Base-by-base conservation (phyloP, 192 early-diverging fungal genomes). In the Physocladia obscura region DNA sequence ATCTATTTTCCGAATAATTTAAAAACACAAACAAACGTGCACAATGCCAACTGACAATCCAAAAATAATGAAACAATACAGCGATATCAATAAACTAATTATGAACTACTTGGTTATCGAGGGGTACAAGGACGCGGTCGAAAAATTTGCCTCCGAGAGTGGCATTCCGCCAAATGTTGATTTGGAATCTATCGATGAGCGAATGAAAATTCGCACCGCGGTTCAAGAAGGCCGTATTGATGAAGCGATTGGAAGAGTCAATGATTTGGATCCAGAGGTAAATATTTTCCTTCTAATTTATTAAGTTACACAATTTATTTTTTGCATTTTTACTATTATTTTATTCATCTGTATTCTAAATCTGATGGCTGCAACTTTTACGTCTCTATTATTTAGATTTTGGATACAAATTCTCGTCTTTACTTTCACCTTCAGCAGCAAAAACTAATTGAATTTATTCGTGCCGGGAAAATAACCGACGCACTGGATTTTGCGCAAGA, bases 71-170 rank as follows among this genome's bases (percentile, higher is more conserved):
- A 26, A 8, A 31, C 59, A 22, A 61, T 48, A 22, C 54, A 83
- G 78, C 8, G 95, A 97, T 78, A 82, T 99, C 48, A 98, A 98
- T 87, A 93, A 93, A 75, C 87, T 99, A 26, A 88, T 99, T 36
- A 98, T 99, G 96, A 97, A 99, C 84, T 99, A 99, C 62, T 79
- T 99, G 24, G 89, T 98, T 13, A 95, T 99, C 49, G 97, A 99
- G 77, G 97, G 97, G 5, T 98, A 95, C 85, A 98, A 96, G 78
- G 95, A 98, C 74, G 97, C 97, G 0, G 97, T 95, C 0, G 93
- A 98, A 78, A 93, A 95, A 78, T 97, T 99, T 70, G 90, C 89
- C 70, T 74, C 85, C 37, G 97, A 99, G 67, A 87, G 91, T 51
- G 92, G 93, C 0, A 76, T 98, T 2, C 76, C 83, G 34, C 90